These are phyloP conservation scores for Neodidymelliopsis sp. DNA, from an alignment of 2,329 filamentous ascomycete species.

Conservation along the genomic window DNA sequence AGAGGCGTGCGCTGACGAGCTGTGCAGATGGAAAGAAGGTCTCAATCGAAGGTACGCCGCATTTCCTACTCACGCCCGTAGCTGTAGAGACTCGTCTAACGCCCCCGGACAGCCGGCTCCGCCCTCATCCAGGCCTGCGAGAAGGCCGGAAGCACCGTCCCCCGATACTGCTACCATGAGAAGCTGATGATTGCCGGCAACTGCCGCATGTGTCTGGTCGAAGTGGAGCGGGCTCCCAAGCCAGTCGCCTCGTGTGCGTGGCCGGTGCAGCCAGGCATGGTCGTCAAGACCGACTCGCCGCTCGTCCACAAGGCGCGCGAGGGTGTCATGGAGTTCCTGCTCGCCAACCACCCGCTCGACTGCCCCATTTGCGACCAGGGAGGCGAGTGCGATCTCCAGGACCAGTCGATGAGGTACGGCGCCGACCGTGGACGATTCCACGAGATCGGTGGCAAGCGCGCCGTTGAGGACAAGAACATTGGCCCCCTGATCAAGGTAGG, in stretches of 20 bases:
- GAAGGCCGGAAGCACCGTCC: conserved; percentile 90
- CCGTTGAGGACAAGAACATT: conserved; percentile 99
- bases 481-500: conserved; percentile 86
- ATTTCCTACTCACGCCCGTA: conserved; percentile 13
- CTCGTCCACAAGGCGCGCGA: conserved; percentile 97
- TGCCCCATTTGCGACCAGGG: conserved; percentile 99
- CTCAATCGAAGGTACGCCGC: conserved; percentile 84
- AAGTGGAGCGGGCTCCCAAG: conserved; percentile 95
- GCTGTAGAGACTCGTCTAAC: conserved; percentile 37
- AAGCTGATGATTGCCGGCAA: conserved; percentile 99
- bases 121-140: conserved; percentile 99
- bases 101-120: conserved; percentile 75
- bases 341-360: conserved; percentile 95
- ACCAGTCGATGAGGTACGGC: conserved; percentile 99
- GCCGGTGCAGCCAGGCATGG: conserved; percentile 98
- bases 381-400: conserved; percentile 98
- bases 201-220: conserved; percentile 99
- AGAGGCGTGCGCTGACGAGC: conserved; percentile 44
- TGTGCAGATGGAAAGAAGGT: conserved; percentile 92
- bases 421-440: conserved; percentile 96
- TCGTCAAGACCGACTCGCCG: conserved; percentile 97
- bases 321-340: conserved; percentile 98
- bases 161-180: conserved; percentile 99
- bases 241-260: conserved; percentile 98
- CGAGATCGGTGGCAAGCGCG: conserved; percentile 93